These are phyloP conservation scores for Magnolia officinalis DNA, from an alignment of 164 flowering plant species.

Conservation along the genomic window DNA sequence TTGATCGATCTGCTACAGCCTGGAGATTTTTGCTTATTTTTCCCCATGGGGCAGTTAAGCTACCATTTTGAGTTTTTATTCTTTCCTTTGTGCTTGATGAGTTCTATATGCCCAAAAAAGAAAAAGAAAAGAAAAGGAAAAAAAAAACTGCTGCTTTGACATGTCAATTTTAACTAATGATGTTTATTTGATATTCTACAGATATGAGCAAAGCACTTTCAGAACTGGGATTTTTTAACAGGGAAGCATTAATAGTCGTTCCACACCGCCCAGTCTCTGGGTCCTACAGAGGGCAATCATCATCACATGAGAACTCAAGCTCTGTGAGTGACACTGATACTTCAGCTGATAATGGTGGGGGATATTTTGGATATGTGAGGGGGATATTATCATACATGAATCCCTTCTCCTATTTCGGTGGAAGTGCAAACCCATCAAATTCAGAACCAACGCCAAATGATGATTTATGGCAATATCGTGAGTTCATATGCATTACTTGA, in stretches of 20 bases:
- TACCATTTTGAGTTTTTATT: not conserved
- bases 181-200: conserved; percentile 23
- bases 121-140: too few relatives aligned
- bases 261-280: conserved; percentile 31
- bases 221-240: conserved; percentile 55
- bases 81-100: not conserved
- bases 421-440: conserved; percentile 38
- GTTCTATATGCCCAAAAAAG: not conserved
- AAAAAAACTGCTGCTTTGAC: not conserved
- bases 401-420: conserved; percentile 66
- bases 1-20: too few relatives aligned
- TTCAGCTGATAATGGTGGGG: conserved; percentile 32
- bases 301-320: conserved; percentile 12
- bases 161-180: not conserved
- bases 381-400: conserved; percentile 58
- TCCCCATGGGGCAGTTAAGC: too few relatives aligned
- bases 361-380: conserved; percentile 48
- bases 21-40: too few relatives aligned
- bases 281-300: conserved; percentile 22
- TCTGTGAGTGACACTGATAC: conserved; percentile 18
- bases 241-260: conserved; percentile 78
- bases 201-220: conserved; percentile 56
- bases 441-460: conserved; percentile 32
- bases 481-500: conserved; percentile 21
- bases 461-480: conserved; percentile 53